Base-by-base conservation (phyloP, 2,329 filamentous ascomycete genomes). In the Scytalidium lignicola region DNA sequence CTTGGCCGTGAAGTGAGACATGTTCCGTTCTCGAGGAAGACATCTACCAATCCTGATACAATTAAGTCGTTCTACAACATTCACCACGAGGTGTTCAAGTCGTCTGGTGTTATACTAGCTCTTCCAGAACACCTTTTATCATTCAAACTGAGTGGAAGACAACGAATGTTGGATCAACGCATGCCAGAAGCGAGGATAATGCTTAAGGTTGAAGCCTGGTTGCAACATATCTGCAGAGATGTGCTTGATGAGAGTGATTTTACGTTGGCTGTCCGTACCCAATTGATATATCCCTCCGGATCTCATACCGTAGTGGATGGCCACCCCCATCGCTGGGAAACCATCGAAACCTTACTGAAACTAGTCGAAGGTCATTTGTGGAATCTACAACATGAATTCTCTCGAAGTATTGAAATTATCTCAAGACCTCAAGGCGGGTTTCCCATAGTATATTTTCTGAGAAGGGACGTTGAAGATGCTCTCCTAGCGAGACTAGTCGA, bases 61-160 rank as follows among this genome's bases (percentile, higher is more conserved):
- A 65, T 72, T 4, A 28, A 59, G 8, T 51, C 55, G 3, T 74
- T 72, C 46, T 55, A 48, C 1, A 29, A 62, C 0, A 61, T 78
- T 3, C 70, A 78, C 22, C 55, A 59, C 1, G 55, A 69, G 0
- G 66, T 70, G 8, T 55, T 62, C 18, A 50, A 58, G 2, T 49
- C 41, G 0, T 61, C 62, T 0, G 76, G 76, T 2, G 57, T 81
- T 2, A 62, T 81, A 1, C 51, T 82, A 1, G 62, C 70, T 1
- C 64, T 76, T 2, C 78, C 78, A 0, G 78, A 82, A 49, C 74
- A 80, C 56, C 61, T 77, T 1, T 57, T 82, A 3, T 82, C 78
- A 0, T 79, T 79, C 57, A 71, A 70, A 47, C 63, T 80, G 1
- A 74, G 72, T 45, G 74, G 74, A 0, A 50, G 74, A 0, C 75